phyloP scores from a whole-genome alignment of 1,284 basidiomycete genomes.

The Malassezia dermatis region DNA sequence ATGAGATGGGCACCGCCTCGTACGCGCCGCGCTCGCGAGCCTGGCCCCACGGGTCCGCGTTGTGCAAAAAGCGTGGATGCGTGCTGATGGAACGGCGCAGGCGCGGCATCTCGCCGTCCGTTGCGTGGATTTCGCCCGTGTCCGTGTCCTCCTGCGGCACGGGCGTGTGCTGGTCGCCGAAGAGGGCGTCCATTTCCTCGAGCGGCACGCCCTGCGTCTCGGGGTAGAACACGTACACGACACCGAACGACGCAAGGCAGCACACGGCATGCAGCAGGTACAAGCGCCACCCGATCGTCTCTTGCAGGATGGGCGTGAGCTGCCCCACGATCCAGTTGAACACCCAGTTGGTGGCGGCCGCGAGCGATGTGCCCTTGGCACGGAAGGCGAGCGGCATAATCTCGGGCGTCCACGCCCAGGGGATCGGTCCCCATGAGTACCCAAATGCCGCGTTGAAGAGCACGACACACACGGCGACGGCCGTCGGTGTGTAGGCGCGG shows the following conservation, averaged over 20 bases:
- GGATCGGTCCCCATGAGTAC: conserved; percentile 58
- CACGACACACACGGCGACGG: conserved; percentile 78
- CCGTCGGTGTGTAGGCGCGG: conserved; percentile 57
- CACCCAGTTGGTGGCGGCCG: conserved; percentile 63
- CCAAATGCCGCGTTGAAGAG: conserved; percentile 90
- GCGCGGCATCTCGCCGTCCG: conserved; percentile 1
- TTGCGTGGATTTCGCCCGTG: conserved; percentile 3
- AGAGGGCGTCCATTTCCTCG: conserved; percentile 52
- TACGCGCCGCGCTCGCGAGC: not conserved
- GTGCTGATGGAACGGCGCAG: conserved; percentile 14
- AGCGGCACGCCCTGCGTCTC: conserved; percentile 54
- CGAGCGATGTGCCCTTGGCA: conserved; percentile 46
- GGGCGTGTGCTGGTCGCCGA: conserved; percentile 42
- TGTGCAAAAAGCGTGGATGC: conserved; percentile 9
- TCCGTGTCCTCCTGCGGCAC: conserved; percentile 37
- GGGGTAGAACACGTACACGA: conserved; percentile 57
- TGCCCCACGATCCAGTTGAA: conserved; percentile 76
- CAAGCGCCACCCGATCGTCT: conserved; percentile 77
- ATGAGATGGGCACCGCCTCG: not conserved
- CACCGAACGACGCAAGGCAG: conserved; percentile 72
- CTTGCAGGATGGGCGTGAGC: conserved; percentile 76
- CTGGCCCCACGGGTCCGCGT: not conserved
- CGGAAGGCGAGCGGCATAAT: conserved; percentile 54
- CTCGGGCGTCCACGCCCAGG: conserved; percentile 67
- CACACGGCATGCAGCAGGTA: conserved; percentile 96